Percentiles rank a stretch among this genome's conserved stretches.
Conservation (phyloP, 2,329 filamentous ascomycete genomes). For the Phyllosticta citriasiana region DNA sequence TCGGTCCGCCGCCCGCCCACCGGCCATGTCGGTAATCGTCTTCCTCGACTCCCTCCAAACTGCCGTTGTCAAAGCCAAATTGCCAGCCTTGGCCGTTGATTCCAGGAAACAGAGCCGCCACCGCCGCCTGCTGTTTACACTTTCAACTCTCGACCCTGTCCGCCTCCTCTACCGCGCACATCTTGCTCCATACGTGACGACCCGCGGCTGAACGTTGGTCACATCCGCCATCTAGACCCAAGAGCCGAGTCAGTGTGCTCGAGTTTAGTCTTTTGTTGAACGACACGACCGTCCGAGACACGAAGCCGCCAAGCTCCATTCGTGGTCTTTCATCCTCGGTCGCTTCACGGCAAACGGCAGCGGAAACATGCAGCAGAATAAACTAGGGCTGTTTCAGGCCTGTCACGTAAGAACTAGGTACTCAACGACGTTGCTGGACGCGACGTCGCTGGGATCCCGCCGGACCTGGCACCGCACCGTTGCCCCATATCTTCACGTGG, state of each 20-base stretch:
- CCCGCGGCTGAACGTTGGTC: too few species aligned
- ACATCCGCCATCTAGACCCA: neutral
- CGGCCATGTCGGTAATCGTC: neutral
- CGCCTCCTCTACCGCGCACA: too few species aligned
- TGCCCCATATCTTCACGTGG: constrained; percentile 8
- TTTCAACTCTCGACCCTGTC: neutral
- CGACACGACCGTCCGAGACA: too few species aligned
- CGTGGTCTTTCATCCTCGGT: neutral
- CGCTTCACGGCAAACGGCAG: neutral
- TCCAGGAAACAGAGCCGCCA: neutral
- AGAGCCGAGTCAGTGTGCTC: neutral
- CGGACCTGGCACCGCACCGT: neutral
- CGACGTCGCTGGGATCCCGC: neutral
- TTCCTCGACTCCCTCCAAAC: neutral
- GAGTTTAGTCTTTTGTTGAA: neutral
- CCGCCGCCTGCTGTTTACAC: neutral
- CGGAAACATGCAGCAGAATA: neutral
- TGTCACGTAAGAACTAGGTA: too few species aligned
- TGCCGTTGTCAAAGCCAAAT: neutral
- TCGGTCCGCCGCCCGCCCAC: neutral
- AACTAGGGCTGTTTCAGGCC: neutral
- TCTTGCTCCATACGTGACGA: too few species aligned
- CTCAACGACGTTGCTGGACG: too few species aligned
- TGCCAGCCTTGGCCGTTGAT: too few species aligned
- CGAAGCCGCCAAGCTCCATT: too few species aligned